phyloP scores from a whole-genome alignment of 257 asterid species.

The Solanum virginianum region DNA sequence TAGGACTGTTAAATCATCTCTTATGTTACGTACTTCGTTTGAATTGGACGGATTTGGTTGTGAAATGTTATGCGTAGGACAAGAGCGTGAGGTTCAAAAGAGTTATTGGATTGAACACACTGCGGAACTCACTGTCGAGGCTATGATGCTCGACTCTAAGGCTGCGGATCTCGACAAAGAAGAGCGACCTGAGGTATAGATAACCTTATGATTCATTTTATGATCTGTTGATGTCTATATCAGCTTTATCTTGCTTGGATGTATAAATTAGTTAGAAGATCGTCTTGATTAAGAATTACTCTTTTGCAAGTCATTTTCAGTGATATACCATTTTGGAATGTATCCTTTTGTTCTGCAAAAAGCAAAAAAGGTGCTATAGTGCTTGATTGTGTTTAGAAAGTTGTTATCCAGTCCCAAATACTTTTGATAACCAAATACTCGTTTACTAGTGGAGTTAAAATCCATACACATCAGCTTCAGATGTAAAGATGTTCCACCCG shows the following conservation, averaged over 20 bases:
- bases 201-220: not conserved
- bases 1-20: not conserved
- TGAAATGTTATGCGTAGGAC: constrained; percentile 18
- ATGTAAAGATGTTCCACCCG: not conserved
- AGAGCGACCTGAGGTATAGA: constrained; percentile 84
- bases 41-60: not conserved
- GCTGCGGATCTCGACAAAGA: constrained; percentile 96
- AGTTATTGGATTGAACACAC: constrained; percentile 89
- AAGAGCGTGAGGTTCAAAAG: constrained; percentile 88
- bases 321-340: not conserved
- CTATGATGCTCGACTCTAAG: constrained; percentile 96
- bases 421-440: not conserved
- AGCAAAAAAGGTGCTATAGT: not conserved
- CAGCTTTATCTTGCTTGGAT: not conserved
- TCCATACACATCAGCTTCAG: not conserved
- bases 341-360: not conserved
- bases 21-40: not conserved
- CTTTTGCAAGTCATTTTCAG: not conserved
- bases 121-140: constrained; percentile 59
- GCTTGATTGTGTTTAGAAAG: not conserved
- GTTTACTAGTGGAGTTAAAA: not conserved
- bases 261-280: not conserved
- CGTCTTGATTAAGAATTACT: not conserved
- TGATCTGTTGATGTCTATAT: not conserved
- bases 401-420: not conserved